phyloP scores from a whole-genome alignment of 2,329 filamentous ascomycete species.

The Trichoderma oligosporum region DNA sequence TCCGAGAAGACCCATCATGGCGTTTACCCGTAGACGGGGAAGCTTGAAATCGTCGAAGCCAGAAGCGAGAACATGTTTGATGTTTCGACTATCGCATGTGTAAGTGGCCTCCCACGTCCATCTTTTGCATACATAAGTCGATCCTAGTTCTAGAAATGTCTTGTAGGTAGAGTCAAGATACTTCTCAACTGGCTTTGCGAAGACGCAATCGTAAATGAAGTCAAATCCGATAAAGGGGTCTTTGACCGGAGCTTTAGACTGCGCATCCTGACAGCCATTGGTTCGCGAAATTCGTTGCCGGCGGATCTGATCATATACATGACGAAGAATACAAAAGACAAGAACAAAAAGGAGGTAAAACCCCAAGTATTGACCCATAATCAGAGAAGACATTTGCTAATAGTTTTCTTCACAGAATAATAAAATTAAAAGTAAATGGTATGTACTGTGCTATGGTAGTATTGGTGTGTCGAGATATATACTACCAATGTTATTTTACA shows the following conservation, averaged over 20 bases:
- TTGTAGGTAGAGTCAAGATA: constrained; percentile 30
- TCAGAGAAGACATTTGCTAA: not conserved
- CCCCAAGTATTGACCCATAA: not conserved
- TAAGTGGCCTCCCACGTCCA: constrained; percentile 35
- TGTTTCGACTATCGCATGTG: constrained; percentile 47
- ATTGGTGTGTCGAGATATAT: not conserved
- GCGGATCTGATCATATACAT: constrained; percentile 20
- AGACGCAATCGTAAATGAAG: constrained; percentile 33
- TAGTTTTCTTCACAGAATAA: not conserved
- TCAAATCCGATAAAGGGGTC: constrained; percentile 36
- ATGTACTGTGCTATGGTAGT: not conserved
- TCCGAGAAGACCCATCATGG: constrained; percentile 41
- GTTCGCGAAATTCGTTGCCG: constrained; percentile 21
- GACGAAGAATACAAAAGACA: not conserved
- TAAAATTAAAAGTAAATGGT: not conserved
- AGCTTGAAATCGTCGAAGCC: constrained; percentile 50
- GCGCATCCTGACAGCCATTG: constrained; percentile 26
- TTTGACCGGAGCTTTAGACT: constrained; percentile 26
- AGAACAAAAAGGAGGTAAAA: constrained; percentile 1
- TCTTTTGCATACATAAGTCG: constrained; percentile 33
- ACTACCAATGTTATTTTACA: not conserved
- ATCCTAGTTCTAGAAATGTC: constrained; percentile 30
- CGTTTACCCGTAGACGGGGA: constrained; percentile 34
- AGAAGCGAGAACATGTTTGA: constrained; percentile 52
- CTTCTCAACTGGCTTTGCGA: constrained; percentile 25